phyloP scores from a whole-genome alignment of 352 stramenopile species.

The Phytophthora hybrid region DNA sequence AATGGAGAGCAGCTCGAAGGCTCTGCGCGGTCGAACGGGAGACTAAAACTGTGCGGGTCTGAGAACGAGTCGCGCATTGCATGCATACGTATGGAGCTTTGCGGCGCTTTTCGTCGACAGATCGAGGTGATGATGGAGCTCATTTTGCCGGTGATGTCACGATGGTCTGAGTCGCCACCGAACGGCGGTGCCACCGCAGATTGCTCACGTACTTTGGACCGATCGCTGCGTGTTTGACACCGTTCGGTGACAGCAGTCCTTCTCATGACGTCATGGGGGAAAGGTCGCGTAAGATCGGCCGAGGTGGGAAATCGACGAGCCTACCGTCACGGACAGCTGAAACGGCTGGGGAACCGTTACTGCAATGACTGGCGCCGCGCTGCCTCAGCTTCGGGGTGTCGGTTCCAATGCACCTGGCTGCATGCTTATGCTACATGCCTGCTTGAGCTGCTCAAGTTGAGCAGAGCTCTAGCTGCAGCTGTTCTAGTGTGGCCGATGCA shows the following conservation, averaged over 20 bases:
- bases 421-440: not conserved
- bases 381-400: not conserved
- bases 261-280: not conserved
- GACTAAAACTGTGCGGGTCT: constrained; percentile 24
- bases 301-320: constrained; percentile 22
- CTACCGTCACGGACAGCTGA: constrained; percentile 12
- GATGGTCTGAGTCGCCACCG: constrained; percentile 12
- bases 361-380: constrained; percentile 3
- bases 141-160: constrained; percentile 12
- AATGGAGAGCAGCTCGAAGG: not conserved
- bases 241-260: constrained; percentile 24
- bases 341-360: constrained; percentile 19
- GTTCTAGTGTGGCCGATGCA: not conserved
- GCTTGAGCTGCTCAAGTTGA: not conserved
- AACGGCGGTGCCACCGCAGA: constrained; percentile 11
- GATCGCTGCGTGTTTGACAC: constrained; percentile 6
- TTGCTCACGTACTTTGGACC: not conserved
- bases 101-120: constrained; percentile 23
- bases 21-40: constrained; percentile 7
- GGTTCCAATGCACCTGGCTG: not conserved
- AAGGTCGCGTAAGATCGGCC: constrained; percentile 19
- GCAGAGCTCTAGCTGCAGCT: not conserved
- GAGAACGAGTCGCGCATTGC: constrained; percentile 13
- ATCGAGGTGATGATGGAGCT: constrained; percentile 7
- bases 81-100: not conserved